Base-by-base conservation (phyloP, 1,284 basidiomycete species). In the Anthracocystis setariae region DNA sequence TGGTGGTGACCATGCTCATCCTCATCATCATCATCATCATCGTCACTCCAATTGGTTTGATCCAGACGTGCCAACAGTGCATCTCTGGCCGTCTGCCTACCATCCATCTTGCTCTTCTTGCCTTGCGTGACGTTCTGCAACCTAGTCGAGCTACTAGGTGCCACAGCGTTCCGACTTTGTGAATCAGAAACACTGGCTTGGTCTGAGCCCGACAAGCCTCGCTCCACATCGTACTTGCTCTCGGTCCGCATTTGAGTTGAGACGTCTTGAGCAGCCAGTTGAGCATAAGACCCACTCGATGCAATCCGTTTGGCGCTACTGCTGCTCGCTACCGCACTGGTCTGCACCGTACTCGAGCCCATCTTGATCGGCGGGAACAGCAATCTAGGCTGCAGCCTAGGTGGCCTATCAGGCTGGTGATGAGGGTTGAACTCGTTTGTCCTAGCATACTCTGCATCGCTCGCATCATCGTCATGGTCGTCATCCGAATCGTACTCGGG, bases 401-500 rank as follows among this genome's bases (percentile, higher is more conserved):
- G 64, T 8, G 57, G 66, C 5, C 64, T 42, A 20, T 12, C 60
- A 29, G 53, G 39, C 8, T 66, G 54, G 57, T 60, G 40, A 37
- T 66, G 52, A 24, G 57, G 64, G 21, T 66, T 66, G 29, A 66
- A 60, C 38, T 43, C 44, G 45, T 66, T 66, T 2, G 49, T 56
- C 43, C 49, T 55, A 2, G 64, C 40, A 12, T 45, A 35, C 15
- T 59, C 60, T 7, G 46, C 33, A 3, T 62, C 68, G 17, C 58
- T 65, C 32, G 62, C 62, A 40, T 71, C 67, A 33, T 74, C 74
- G 35, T 33, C 32, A 33, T n/a, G n/a, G n/a, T n/a, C n/a, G n/a
- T 74, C 68, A 21, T 74, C 72, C 24, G 72, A 74, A 25, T 66
- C 68, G 51, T 73, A 69, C 46, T 73, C 74, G 15, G 72, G 67